Base-by-base conservation (phyloP, 2,329 filamentous ascomycete species). In the Fusarium phyllophilum region DNA sequence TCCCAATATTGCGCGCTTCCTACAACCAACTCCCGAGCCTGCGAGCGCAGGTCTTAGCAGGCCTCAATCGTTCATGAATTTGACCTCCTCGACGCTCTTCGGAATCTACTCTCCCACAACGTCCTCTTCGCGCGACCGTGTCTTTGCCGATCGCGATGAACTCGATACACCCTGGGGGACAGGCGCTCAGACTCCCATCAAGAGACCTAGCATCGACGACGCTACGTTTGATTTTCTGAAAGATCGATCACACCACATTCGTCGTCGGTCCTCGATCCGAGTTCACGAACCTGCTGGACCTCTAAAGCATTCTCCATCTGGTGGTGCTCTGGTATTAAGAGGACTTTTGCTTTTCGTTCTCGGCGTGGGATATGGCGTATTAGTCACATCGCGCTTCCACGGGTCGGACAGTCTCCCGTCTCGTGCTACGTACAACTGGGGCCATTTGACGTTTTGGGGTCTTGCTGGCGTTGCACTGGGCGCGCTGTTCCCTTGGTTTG, bases 41-140 rank as follows among this genome's bases (percentile, higher is more conserved):
- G 56, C 38, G 44, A 78, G 54, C 84, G 58, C 38, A 45, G 75
- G 52, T 83, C 88, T 90, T 74, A 92, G 89, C 79, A 90, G 94
- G 66, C 93, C 92, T 31, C 90, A 92, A 74, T 97, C 94, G 15
- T 89, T 94, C 65, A 86, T 95, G 79, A 97, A 98, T 80, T 88
- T 99, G 68, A 97, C 94, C 8, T 92, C 93, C 15, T 95, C 94
- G 5, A 97, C 96, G 0, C 89, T 99, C 10, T 93, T 93, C 76
- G 96, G 96, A 62, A 99, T 99, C 78, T 99, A 97, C 85, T 91
- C 91, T 17, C 91, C 90, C 12, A 89, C 89, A 2, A 87, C 88
- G 38, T 89, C 89, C 68, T 88, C 89, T 66, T 85, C 88, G 49
- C 82, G 83, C 72, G 83, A 88, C 74, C 82, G 85, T 78, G 79